Evolutionary conservation across 1,139 yeast species (phyloP).

Genomic region (Kluyveromyces sp.): DNA sequence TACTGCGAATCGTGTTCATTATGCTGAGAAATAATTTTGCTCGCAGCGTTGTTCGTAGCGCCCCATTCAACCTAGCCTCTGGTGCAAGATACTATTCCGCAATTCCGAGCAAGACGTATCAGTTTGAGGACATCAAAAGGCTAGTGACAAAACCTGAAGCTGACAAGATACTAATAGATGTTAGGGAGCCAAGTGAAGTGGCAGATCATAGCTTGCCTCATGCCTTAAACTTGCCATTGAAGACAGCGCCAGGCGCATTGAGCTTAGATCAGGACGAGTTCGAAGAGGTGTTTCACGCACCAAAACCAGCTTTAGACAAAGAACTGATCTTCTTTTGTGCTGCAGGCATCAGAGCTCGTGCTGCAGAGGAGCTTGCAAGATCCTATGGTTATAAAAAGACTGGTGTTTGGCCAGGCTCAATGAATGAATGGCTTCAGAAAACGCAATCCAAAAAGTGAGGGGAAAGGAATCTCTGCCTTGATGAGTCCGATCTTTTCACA

Average conservation of each 20-base stretch:
- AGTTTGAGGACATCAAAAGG: constrained; percentile 50
- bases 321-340: constrained; percentile 86
- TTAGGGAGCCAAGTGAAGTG: constrained; percentile 83
- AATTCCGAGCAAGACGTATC: constrained; percentile 37
- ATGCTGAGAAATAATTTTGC: constrained; percentile 12
- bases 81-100: constrained; percentile 34
- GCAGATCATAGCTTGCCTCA: constrained; percentile 66
- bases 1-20: neutral
- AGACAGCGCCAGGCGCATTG: constrained; percentile 90
- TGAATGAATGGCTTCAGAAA: constrained; percentile 71
- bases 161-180: constrained; percentile 65
- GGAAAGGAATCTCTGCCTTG: constrained; percentile 6
- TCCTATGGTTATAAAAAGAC: constrained; percentile 80
- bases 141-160: constrained; percentile 40
- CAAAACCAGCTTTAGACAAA: constrained; percentile 66
- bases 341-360: constrained; percentile 86
- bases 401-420: constrained; percentile 77
- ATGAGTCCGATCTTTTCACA: too few species aligned
- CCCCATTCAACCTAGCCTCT: constrained; percentile 1
- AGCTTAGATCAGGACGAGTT: constrained; percentile 75
- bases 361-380: constrained; percentile 86
- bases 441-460: constrained; percentile 11
- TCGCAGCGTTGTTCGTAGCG: neutral
- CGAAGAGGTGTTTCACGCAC: constrained; percentile 69
- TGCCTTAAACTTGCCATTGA: constrained; percentile 82